These are phyloP conservation scores for Neopestalotiopsis rosae DNA, from an alignment of 2,329 filamentous ascomycete species.

Conservation along the genomic window DNA sequence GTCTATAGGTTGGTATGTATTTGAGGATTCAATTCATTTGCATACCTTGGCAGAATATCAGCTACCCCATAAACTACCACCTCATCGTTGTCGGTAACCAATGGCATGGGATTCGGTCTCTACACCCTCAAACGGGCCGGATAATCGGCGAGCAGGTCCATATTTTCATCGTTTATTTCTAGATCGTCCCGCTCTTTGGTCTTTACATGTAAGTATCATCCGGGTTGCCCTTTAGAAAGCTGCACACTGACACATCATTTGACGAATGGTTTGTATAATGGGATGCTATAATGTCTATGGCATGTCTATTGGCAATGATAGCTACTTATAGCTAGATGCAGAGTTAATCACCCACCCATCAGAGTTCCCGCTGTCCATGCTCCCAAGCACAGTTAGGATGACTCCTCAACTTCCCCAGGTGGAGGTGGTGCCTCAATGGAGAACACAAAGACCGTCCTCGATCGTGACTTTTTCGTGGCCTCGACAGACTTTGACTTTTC, in stretches of 20 bases:
- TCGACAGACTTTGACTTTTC: slow-evolving; percentile 16
- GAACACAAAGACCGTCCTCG: slow-evolving; percentile 33
- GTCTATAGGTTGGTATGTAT: too few relatives aligned
- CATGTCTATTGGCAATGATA: neutral
- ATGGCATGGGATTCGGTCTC: neutral
- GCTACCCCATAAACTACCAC: neutral
- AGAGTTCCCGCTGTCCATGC: too few relatives aligned
- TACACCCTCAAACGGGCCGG: neutral
- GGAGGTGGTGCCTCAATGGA: slow-evolving; percentile 34
- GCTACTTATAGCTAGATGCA: too few relatives aligned
- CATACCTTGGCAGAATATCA: too few relatives aligned
- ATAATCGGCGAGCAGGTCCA: neutral
- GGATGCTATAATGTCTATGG: neutral
- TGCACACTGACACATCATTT: neutral
- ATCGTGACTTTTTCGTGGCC: slow-evolving; percentile 14
- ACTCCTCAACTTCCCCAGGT: slow-evolving; percentile 11
- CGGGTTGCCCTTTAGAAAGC: too few relatives aligned
- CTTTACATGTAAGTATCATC: neutral
- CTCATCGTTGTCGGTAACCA: neutral
- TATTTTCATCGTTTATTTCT: neutral
- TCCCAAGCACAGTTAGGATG: neutral
- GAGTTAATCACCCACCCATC: too few relatives aligned
- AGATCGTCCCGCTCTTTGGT: neutral
- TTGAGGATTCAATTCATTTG: too few relatives aligned
- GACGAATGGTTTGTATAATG: neutral